Conservation (phyloP, 306 rosid species). For the Rosa persica region DNA sequence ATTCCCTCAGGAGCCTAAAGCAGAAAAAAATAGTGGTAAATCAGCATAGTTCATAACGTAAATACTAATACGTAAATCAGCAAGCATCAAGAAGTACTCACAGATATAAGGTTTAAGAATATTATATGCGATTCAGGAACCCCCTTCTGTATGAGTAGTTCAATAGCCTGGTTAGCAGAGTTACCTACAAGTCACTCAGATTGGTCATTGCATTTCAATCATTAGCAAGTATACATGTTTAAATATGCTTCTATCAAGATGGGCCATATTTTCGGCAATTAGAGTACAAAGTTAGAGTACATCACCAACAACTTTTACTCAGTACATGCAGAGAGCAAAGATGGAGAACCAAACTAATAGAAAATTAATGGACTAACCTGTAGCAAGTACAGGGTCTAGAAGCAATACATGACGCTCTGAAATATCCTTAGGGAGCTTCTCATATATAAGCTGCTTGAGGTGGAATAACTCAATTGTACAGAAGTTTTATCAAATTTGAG, state of each 20-base stretch:
- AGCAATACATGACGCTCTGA: conserved; percentile 99
- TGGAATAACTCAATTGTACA: conserved; percentile 15
- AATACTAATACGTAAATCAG: conserved; percentile 7
- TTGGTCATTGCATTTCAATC: conserved; percentile 24
- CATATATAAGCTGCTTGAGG: conserved; percentile 81
- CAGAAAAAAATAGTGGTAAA: conserved; percentile 9
- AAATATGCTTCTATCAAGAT: neutral
- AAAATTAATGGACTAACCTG: conserved; percentile 50
- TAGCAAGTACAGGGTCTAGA: conserved; percentile 95
- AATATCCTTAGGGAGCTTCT: conserved; percentile 92
- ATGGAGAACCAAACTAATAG: neutral
- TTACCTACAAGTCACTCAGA: conserved; percentile 57
- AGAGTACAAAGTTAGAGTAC: neutral
- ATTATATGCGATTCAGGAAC: conserved; percentile 92
- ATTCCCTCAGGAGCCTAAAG: conserved; percentile 95
- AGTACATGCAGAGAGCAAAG: neutral
- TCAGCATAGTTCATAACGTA: neutral
- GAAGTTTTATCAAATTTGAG: neutral
- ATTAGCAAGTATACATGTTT: neutral
- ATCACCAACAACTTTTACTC: neutral
- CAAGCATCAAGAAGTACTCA: conserved; percentile 44
- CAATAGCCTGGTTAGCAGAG: conserved; percentile 96
- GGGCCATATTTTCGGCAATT: neutral
- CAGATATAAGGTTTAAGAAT: conserved; percentile 89
- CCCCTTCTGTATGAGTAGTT: conserved; percentile 84